Percentiles rank a stretch among this genome's conserved stretches.
Evolutionary conservation across 371 early-diverging fungal species (phyloP).

Genomic region (Mucor plumbeus): DNA sequence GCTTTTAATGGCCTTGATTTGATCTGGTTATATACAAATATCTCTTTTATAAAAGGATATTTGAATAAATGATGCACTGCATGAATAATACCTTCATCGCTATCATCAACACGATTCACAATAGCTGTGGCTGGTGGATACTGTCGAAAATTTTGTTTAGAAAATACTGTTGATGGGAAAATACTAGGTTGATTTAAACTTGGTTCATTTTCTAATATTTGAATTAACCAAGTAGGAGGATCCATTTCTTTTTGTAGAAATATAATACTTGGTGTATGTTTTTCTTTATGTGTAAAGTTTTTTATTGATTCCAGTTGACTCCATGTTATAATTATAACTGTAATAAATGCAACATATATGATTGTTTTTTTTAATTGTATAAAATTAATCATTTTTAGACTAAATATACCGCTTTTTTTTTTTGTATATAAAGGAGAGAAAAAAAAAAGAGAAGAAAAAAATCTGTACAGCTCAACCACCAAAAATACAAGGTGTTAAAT

Average conservation of each 20-base stretch:
- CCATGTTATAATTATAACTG: constrained; percentile 6
- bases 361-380: not conserved
- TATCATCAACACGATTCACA: constrained; percentile 51
- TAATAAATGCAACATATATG: not conserved
- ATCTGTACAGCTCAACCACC: not conserved
- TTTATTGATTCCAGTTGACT: constrained; percentile 2
- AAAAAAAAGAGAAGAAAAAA: not conserved
- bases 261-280: not conserved
- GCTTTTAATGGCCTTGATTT: constrained; percentile 28
- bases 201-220: constrained; percentile 42
- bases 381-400: not conserved
- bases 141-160: not conserved
- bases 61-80: constrained; percentile 42
- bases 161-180: not conserved
- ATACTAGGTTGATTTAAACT: constrained; percentile 18
- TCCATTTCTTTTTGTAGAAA: constrained; percentile 9
- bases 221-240: constrained; percentile 12
- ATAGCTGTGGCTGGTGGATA: constrained; percentile 58
- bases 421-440: not conserved
- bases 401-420: not conserved
- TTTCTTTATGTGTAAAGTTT: not conserved
- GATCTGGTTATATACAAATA: constrained; percentile 52
- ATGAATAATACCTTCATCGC: constrained; percentile 43
- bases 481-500: constrained; percentile 2
- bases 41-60: constrained; percentile 56